phyloP scores from a whole-genome alignment of 2,329 filamentous ascomycete species.

The Hymenoscyphus linearis region DNA sequence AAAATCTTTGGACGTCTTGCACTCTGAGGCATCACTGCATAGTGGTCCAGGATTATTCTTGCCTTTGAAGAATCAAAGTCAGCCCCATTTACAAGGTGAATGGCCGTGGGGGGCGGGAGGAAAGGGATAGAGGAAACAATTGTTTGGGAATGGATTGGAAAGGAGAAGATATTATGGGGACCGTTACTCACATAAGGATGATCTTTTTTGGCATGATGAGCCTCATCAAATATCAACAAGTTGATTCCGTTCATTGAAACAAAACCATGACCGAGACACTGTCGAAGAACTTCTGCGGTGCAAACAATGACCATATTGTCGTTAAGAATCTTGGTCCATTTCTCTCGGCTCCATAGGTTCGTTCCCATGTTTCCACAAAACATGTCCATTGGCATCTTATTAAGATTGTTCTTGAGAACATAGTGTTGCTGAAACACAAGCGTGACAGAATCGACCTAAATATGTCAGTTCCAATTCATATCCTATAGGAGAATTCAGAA shows the following conservation, averaged over 20 bases:
- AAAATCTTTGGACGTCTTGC: conserved; percentile 68
- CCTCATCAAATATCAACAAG: conserved; percentile 90
- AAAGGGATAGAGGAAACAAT: not conserved
- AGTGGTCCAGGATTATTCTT: conserved; percentile 83
- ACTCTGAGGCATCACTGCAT: conserved; percentile 42
- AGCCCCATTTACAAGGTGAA: not conserved
- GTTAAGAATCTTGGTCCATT: conserved; percentile 53
- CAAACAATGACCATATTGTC: conserved; percentile 83
- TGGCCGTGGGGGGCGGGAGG: not conserved
- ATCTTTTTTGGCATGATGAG: conserved; percentile 91
- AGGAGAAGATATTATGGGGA: not conserved
- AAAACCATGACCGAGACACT: conserved; percentile 73
- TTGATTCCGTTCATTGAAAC: conserved; percentile 79
- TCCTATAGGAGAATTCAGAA: conserved; percentile 7
- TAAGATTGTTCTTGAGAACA: conserved; percentile 73
- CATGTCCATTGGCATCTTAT: conserved; percentile 63
- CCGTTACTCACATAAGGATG: conserved; percentile 59
- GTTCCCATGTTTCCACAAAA: conserved; percentile 67
- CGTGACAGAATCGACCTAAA: conserved; percentile 74
- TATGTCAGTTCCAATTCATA: conserved; percentile 1
- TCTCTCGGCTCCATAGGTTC: conserved; percentile 53
- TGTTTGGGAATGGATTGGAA: not conserved
- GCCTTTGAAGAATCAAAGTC: conserved; percentile 37
- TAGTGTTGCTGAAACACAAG: conserved; percentile 85
- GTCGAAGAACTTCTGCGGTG: conserved; percentile 80